A percentile compares a stretch with the other conserved stretches of the same genome.
These are phyloP conservation scores for Thielaviopsis cerberus DNA, from an alignment of 2,329 filamentous ascomycete species.

Conservation along the genomic window DNA sequence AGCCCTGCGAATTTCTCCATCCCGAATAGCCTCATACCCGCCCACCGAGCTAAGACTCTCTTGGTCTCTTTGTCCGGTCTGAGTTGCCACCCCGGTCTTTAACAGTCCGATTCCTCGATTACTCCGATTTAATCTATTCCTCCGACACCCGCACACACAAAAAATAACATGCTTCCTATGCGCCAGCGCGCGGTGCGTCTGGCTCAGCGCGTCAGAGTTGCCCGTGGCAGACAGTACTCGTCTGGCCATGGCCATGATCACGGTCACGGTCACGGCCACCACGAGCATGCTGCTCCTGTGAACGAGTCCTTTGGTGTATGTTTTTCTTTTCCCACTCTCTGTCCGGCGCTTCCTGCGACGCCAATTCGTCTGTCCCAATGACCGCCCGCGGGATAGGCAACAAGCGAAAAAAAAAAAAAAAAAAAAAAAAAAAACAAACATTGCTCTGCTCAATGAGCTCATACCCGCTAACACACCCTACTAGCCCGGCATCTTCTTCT, in stretches of 20 bases:
- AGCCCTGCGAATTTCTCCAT: background rate
- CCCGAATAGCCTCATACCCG: background rate
- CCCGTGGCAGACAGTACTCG: conserved; percentile 28
- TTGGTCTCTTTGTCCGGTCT: background rate
- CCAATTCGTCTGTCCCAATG: background rate
- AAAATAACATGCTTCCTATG: conserved; percentile 21
- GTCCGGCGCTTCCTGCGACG: background rate
- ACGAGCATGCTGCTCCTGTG: conserved; percentile 25
- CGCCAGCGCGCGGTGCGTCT: conserved; percentile 26
- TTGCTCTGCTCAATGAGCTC: too few species aligned
- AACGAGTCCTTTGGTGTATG: conserved; percentile 40
- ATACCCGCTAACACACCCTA: background rate
- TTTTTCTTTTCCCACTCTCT: conserved; percentile 12
- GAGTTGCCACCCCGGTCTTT: background rate
- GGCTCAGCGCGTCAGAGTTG: conserved; percentile 18
- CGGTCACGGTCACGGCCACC: conserved; percentile 25
- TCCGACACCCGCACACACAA: background rate
- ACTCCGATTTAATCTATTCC: background rate
- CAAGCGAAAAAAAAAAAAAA: too few species aligned
- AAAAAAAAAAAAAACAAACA: background rate
- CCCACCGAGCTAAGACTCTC: background rate
- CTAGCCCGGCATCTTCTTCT: conserved; percentile 31
- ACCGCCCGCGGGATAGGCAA: too few species aligned
- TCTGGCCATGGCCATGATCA: conserved; percentile 27
- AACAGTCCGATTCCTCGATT: background rate